These are phyloP conservation scores for Phytophthora pinifolia DNA, from an alignment of 352 stramenopile genomes.

Conservation along the genomic window DNA sequence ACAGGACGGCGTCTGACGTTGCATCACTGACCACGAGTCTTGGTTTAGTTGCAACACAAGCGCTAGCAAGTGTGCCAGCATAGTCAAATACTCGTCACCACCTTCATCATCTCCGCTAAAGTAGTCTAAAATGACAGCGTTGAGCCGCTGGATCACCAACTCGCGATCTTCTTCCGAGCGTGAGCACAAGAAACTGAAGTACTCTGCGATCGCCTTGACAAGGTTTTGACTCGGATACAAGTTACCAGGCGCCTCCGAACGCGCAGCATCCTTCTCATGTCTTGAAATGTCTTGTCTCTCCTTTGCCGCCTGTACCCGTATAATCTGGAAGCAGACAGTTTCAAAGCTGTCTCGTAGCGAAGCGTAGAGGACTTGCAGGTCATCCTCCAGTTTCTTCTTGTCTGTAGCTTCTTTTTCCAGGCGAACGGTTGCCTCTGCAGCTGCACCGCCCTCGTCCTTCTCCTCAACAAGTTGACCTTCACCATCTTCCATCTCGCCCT, in stretches of 20 bases:
- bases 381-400: constrained; percentile 44
- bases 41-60: constrained; percentile 67
- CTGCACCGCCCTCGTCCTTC: constrained; percentile 23
- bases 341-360: constrained; percentile 64
- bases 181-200: constrained; percentile 60
- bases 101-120: constrained; percentile 32
- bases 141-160: constrained; percentile 53
- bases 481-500: constrained; percentile 32
- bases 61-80: constrained; percentile 67
- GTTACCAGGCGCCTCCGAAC: constrained; percentile 5
- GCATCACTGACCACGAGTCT: constrained; percentile 36
- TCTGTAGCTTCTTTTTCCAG: constrained; percentile 26
- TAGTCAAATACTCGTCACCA: constrained; percentile 44
- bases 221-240: constrained; percentile 50
- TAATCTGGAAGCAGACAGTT: constrained; percentile 60
- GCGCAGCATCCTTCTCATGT: neutral
- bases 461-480: constrained; percentile 30
- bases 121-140: constrained; percentile 44
- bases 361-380: constrained; percentile 52
- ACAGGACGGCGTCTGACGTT: constrained; percentile 45
- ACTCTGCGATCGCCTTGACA: constrained; percentile 63
- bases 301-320: constrained; percentile 44
- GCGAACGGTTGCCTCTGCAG: constrained; percentile 4
- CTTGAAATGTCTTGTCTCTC: constrained; percentile 16
- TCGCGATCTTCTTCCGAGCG: constrained; percentile 59